These are phyloP conservation scores for Neospora caninum DNA, from an alignment of 169 alveolate species.

Conservation along the genomic window DNA sequence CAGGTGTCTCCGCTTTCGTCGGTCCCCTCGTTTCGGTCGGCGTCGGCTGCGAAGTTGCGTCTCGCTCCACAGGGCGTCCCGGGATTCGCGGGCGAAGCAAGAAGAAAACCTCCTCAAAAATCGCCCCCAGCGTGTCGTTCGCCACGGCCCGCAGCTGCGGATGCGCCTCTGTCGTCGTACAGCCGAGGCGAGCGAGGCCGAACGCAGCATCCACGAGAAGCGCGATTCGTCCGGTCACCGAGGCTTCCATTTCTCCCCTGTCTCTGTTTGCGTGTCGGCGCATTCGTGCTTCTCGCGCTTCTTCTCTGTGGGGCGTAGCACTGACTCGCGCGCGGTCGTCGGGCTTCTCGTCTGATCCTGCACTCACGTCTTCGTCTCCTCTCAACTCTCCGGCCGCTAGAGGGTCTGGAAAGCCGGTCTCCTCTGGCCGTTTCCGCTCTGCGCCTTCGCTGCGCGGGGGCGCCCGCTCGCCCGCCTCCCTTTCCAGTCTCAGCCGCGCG, in stretches of 20 bases:
- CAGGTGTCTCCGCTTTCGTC: background rate
- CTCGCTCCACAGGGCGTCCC: background rate
- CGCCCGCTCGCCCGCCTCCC: no score
- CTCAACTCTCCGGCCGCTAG: no score
- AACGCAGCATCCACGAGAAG: background rate
- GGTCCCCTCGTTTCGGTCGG: background rate
- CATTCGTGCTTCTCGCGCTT: background rate
- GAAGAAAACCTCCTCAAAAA: background rate
- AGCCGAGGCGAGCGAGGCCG: constrained; percentile 5
- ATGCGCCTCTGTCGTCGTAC: background rate
- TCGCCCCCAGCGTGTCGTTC: background rate
- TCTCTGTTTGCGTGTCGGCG: background rate
- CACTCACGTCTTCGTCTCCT: background rate
- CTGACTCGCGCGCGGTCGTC: no score
- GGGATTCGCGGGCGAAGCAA: background rate
- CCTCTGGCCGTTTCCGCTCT: background rate
- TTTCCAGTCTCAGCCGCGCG: background rate
- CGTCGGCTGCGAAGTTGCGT: background rate
- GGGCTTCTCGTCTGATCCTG: no score
- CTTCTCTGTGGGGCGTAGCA: no score
- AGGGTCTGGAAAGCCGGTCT: no score
- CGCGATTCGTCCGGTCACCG: background rate
- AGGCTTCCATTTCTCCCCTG: background rate
- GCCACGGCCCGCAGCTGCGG: background rate
- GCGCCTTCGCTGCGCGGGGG: background rate